Evolutionary conservation across 2,329 filamentous ascomycete species (phyloP).

Genomic region (Phyllosticta paracitricarpa): DNA sequence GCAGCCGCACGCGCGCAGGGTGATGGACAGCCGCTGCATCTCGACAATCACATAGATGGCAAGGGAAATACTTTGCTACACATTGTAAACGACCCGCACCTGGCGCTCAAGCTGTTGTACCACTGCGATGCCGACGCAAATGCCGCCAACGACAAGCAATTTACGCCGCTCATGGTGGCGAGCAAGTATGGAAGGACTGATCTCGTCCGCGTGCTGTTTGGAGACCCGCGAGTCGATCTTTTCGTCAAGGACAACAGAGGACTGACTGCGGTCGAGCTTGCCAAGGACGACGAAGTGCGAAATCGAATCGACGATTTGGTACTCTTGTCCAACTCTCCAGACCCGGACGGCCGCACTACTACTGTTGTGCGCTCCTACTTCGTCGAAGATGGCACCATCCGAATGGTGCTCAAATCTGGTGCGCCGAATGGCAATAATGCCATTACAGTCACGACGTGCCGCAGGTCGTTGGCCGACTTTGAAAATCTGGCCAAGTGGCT

Average conservation of each 20-base stretch:
- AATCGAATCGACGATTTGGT: constrained; percentile 94
- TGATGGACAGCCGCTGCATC: constrained; percentile 69
- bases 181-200: constrained; percentile 97
- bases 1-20: constrained; percentile 65
- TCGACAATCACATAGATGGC: constrained; percentile 84
- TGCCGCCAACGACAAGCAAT: constrained; percentile 86
- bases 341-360: constrained; percentile 71
- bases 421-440: constrained; percentile 71
- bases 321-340: constrained; percentile 58
- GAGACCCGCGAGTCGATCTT: constrained; percentile 78
- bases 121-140: constrained; percentile 93
- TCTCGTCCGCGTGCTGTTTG: constrained; percentile 79
- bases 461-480: constrained; percentile 79
- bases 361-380: constrained; percentile 93
- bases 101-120: constrained; percentile 66
- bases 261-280: constrained; percentile 86
- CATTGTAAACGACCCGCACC: constrained; percentile 75
- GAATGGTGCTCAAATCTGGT: constrained; percentile 88
- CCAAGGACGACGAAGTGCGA: constrained; percentile 94
- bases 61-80: constrained; percentile 96
- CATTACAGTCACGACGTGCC: constrained; percentile 90
- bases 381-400: constrained; percentile 88
- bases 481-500: constrained; percentile 80
- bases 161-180: constrained; percentile 93
- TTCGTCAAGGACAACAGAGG: constrained; percentile 76